Conservation (phyloP, 2,329 filamentous ascomycete species). For the Nannizziopsis barbatae region DNA sequence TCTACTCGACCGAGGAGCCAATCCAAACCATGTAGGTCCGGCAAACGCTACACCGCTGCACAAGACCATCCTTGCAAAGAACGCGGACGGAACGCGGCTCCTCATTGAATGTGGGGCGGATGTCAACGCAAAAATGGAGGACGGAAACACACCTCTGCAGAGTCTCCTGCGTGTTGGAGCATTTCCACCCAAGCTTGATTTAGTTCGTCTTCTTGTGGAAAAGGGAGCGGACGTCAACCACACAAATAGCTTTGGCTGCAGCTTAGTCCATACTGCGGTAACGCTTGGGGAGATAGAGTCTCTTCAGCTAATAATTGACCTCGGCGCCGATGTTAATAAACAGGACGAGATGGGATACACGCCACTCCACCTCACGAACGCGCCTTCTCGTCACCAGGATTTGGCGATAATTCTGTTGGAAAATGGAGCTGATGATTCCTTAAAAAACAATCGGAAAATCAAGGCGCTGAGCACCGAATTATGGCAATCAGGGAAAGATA, state of each 20-base stretch:
- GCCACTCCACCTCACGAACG: slow-evolving; percentile 3
- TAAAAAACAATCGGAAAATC: not conserved
- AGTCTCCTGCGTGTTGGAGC: not conserved
- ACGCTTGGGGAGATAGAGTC: not conserved
- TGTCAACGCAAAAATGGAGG: not conserved
- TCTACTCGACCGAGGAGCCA: slow-evolving; percentile 5
- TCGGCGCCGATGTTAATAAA: slow-evolving; percentile 8
- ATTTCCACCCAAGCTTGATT: not conserved
- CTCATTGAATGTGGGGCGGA: slow-evolving; percentile 9
- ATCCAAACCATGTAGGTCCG: not conserved
- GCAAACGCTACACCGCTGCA: not conserved
- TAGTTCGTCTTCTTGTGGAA: slow-evolving; percentile 3
- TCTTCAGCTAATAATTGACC: slow-evolving; percentile 5
- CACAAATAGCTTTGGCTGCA: not conserved
- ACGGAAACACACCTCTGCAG: slow-evolving; percentile 2
- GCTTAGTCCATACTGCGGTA: slow-evolving; percentile 6
- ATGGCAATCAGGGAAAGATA: not conserved
- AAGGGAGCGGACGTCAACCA: slow-evolving; percentile 9
- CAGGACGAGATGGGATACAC: not conserved
- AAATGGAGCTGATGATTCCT: slow-evolving; percentile 1
- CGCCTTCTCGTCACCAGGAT: not conserved
- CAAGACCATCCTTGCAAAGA: not conserved
- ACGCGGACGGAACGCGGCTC: not conserved
- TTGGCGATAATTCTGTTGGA: slow-evolving; percentile 3
- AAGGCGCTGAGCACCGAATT: not conserved